These are phyloP conservation scores for Purshia tridentata DNA, from an alignment of 306 rosid genomes.

Conservation along the genomic window DNA sequence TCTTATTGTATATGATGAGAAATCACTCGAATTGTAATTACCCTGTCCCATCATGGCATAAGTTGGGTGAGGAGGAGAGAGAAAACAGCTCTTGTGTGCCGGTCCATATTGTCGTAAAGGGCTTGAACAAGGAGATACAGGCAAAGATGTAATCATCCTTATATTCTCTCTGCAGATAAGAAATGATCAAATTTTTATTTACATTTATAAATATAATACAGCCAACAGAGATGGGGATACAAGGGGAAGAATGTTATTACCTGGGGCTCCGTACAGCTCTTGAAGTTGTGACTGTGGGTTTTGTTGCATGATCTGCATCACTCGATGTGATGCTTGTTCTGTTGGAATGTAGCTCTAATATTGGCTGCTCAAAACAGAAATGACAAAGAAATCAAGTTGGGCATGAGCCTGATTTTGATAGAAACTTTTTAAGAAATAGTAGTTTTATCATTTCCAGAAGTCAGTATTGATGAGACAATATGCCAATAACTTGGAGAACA, in stretches of 20 bases:
- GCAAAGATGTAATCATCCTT: constrained; percentile 76
- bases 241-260: constrained; percentile 21
- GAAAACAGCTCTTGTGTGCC: constrained; percentile 47
- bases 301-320: constrained; percentile 33
- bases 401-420: not conserved
- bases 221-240: constrained; percentile 12
- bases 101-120: constrained; percentile 70
- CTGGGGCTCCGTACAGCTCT: constrained; percentile 40
- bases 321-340: constrained; percentile 30
- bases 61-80: constrained; percentile 83
- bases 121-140: constrained; percentile 92
- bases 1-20: constrained; percentile 45
- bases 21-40: constrained; percentile 46
- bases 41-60: constrained; percentile 54
- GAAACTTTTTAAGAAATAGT: too few relatives aligned
- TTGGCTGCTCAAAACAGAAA: constrained; percentile 38
- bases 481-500: not conserved
- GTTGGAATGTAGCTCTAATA: constrained; percentile 40
- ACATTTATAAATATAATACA: constrained; percentile 8
- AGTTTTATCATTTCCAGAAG: not conserved
- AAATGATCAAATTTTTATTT: constrained; percentile 19
- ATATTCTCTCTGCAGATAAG: constrained; percentile 53
- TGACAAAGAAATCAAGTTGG: not conserved
- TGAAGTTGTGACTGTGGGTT: constrained; percentile 28
- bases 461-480: not conserved